Conservation (phyloP, 2,329 filamentous ascomycete species). For the Pseudogymnoascus sp. region DNA sequence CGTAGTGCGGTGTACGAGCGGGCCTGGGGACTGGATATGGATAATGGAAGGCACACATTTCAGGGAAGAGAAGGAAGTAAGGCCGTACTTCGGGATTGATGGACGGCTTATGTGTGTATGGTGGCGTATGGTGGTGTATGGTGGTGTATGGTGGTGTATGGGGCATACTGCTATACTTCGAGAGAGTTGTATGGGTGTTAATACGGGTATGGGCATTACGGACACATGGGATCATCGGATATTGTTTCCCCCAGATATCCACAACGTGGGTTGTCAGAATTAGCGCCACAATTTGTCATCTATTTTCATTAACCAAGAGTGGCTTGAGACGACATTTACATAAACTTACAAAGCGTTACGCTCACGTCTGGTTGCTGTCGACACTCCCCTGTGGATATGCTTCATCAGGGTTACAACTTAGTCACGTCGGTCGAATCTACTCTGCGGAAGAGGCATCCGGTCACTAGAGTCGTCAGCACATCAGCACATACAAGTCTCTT, state of each 20-base stretch:
- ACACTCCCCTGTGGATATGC: background rate
- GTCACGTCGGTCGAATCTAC: background rate
- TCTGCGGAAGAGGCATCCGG: background rate
- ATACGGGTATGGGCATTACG: background rate
- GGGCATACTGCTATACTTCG: background rate
- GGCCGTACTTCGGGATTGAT: background rate
- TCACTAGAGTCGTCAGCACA: background rate
- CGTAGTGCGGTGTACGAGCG: background rate
- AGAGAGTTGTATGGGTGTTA: background rate
- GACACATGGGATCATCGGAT: constrained; percentile 4
- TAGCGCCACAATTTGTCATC: constrained; percentile 8
- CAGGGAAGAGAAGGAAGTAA: background rate
- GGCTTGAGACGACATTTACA: background rate
- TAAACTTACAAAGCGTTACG: constrained; percentile 4
- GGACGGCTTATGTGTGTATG: too few species aligned
- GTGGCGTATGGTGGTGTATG: background rate
- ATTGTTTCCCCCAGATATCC: constrained; percentile 4
- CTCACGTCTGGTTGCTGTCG: background rate
- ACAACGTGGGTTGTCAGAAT: constrained; percentile 7
- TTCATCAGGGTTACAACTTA: background rate
- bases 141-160: background rate
- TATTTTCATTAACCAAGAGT: constrained; percentile 2
- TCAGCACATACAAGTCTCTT: background rate
- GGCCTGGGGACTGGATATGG: background rate
- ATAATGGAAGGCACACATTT: background rate